Percentiles rank a stretch among this genome's conserved stretches.
Evolutionary conservation across 2,329 filamentous ascomycete species (phyloP).

Genomic region (Aspergillus luchuensis): DNA sequence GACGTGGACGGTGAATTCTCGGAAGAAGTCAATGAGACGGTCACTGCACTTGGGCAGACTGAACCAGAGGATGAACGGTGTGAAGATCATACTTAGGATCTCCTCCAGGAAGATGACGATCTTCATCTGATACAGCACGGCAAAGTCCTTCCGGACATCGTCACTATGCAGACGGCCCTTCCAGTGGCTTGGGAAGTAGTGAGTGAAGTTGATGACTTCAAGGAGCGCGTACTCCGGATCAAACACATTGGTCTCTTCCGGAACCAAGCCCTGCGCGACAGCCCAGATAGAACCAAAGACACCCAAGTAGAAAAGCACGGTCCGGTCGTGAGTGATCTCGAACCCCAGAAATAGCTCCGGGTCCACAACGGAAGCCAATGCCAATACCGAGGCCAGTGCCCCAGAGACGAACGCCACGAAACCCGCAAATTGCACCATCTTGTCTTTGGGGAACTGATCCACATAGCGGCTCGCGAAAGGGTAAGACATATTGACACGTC

Average conservation of each 20-base stretch:
- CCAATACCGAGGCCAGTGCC: constrained; percentile 81
- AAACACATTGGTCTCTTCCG: constrained; percentile 85
- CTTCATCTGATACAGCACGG: constrained; percentile 87
- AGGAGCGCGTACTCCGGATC: constrained; percentile 87
- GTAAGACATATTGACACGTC: constrained; percentile 89
- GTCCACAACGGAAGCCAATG: constrained; percentile 81
- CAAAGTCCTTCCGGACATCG: constrained; percentile 89
- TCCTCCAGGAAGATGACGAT: constrained; percentile 91
- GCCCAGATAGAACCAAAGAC: constrained; percentile 83
- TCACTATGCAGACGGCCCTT: constrained; percentile 86
- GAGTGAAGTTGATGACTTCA: constrained; percentile 89
- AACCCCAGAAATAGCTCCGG: constrained; percentile 89
- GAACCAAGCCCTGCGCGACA: constrained; percentile 76
- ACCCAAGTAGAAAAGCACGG: constrained; percentile 86
- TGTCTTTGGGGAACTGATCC: constrained; percentile 94
- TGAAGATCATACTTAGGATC: constrained; percentile 86
- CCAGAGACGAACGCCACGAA: constrained; percentile 88
- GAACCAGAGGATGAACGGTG: constrained; percentile 83
- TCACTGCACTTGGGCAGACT: constrained; percentile 87
- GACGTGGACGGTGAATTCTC: constrained; percentile 95
- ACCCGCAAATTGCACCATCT: constrained; percentile 79
- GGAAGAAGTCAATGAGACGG: constrained; percentile 94
- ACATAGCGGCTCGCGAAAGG: constrained; percentile 90
- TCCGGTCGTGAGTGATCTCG: constrained; percentile 85
- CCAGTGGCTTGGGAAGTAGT: constrained; percentile 90